phyloP scores from a whole-genome alignment of 495 filamentous ascomycete genomes.

The Daldinia loculata region DNA sequence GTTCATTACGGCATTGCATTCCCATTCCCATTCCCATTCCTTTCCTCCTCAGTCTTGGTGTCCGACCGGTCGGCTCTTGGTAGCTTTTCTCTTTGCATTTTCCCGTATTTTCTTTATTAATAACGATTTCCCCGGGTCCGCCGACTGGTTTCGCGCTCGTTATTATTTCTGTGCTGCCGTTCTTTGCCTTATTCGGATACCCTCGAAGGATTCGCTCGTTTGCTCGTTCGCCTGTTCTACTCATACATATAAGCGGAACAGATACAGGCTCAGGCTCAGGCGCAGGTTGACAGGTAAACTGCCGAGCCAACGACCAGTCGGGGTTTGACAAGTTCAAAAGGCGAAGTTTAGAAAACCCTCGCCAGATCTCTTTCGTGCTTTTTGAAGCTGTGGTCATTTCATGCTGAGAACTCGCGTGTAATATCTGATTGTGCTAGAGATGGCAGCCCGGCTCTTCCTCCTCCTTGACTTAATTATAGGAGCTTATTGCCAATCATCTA shows the following conservation, averaged over 20 bases:
- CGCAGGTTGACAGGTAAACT: slow-evolving; percentile 1
- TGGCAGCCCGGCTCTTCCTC: slow-evolving; percentile 49
- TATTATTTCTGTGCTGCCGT: background rate
- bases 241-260: background rate
- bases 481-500: slow-evolving; percentile 39
- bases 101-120: slow-evolving; percentile 15
- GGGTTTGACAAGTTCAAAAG: background rate
- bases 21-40: too few species aligned
- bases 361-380: background rate
- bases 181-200: slow-evolving; percentile 28
- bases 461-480: slow-evolving; percentile 47
- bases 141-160: slow-evolving; percentile 20
- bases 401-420: slow-evolving; percentile 47
- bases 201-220: slow-evolving; percentile 34
- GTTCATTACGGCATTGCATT: slow-evolving; percentile 3
- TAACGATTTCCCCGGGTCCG: slow-evolving; percentile 7
- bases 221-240: background rate
- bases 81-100: slow-evolving; percentile 14
- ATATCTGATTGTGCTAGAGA: slow-evolving; percentile 46
- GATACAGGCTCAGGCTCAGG: background rate
- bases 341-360: background rate
- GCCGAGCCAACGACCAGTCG: slow-evolving; percentile 25
- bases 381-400: slow-evolving; percentile 22
- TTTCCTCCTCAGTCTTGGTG: slow-evolving; percentile 14
- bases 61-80: slow-evolving; percentile 35